phyloP scores from a whole-genome alignment of 2,329 filamentous ascomycete genomes.

The Fusarium burgessii region DNA sequence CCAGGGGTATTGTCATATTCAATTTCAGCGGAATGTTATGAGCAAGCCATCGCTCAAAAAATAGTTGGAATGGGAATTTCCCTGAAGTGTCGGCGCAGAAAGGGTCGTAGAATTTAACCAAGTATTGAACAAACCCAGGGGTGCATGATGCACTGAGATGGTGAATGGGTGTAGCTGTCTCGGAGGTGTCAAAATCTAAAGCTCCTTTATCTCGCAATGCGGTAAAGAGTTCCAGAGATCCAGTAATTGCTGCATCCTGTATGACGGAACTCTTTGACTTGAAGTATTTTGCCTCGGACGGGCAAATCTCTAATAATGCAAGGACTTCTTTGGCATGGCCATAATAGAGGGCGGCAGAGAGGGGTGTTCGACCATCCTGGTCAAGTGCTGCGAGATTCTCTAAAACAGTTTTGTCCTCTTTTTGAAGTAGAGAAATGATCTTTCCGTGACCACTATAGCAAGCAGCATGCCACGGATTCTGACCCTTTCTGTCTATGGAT shows the following conservation, averaged over 20 bases:
- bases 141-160: neutral
- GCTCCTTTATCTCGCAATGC: neutral
- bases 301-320: neutral
- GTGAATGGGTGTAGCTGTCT: neutral
- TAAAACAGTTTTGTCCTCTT: neutral
- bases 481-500: neutral
- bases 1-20: neutral
- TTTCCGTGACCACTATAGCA: neutral
- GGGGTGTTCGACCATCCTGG: neutral
- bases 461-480: neutral
- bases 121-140: neutral
- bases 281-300: neutral
- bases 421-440: neutral
- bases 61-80: neutral
- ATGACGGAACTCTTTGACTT: neutral
- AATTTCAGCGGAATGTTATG: neutral
- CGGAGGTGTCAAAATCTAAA: fast-evolving
- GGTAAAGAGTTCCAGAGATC: neutral
- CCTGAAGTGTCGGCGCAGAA: neutral
- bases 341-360: neutral
- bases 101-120: neutral
- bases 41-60: neutral
- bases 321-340: neutral
- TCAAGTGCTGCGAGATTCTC: neutral
- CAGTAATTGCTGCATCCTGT: neutral